A percentile compares a stretch with the other conserved stretches of the same genome.
These are phyloP conservation scores for Beauveria rudraprayagi DNA, from an alignment of 2,329 filamentous ascomycete genomes.

Conservation along the genomic window DNA sequence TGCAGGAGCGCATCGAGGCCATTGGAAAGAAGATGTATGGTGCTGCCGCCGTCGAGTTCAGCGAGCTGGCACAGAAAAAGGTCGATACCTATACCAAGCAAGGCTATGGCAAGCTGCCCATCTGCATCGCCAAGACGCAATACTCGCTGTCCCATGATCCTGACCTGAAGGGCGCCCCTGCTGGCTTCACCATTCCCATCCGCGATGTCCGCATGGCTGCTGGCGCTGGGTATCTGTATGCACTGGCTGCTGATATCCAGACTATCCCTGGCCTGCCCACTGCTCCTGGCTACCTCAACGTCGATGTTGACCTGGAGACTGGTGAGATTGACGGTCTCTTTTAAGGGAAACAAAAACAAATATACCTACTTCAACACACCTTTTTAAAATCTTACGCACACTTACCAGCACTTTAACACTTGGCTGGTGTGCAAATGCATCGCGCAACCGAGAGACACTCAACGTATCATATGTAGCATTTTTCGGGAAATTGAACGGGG, in stretches of 20 bases:
- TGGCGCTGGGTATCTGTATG: conserved; percentile 84
- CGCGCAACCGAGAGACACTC: not conserved
- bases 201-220: conserved; percentile 89
- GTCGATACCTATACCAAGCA: conserved; percentile 90
- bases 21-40: conserved; percentile 95
- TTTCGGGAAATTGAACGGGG: not conserved
- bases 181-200: conserved; percentile 90
- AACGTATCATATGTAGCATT: conserved; percentile 3
- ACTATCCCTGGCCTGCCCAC: conserved; percentile 95
- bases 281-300: conserved; percentile 89
- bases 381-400: not conserved
- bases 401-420: not conserved
- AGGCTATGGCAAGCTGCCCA: conserved; percentile 85
- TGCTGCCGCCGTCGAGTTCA: conserved; percentile 81
- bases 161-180: conserved; percentile 86
- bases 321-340: conserved; percentile 73
- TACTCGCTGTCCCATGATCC: conserved; percentile 94
- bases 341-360: not conserved
- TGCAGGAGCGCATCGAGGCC: conserved; percentile 82
- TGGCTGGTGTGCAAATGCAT: not conserved
- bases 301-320: conserved; percentile 76
- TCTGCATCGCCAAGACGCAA: conserved; percentile 97
- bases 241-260: conserved; percentile 93
- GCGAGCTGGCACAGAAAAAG: conserved; percentile 90
- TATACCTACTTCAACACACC: not conserved